Conservation (phyloP, 2,329 filamentous ascomycete species). For the Coniosporium tulheliwenetii region DNA sequence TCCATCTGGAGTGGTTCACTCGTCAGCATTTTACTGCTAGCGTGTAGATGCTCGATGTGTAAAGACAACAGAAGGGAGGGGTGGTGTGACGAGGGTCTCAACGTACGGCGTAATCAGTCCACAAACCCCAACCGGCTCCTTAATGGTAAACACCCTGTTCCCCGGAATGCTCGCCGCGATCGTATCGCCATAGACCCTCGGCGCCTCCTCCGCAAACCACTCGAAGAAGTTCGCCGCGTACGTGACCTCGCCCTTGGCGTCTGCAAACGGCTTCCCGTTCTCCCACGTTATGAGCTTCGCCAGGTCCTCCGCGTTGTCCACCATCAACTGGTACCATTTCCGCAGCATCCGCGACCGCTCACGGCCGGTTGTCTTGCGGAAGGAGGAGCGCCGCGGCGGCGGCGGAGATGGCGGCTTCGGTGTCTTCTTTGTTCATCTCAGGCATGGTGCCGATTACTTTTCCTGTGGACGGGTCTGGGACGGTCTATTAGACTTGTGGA, state of each 20-base stretch:
- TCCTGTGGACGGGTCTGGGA: conserved; percentile 64
- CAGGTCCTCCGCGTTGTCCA: conserved; percentile 65
- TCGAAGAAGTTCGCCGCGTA: conserved; percentile 65
- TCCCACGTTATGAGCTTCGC: conserved; percentile 77
- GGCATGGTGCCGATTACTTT: conserved; percentile 69
- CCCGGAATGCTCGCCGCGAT: conserved; percentile 54
- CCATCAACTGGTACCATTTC: conserved; percentile 68
- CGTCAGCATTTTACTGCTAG: neutral
- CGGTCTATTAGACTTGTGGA: neutral
- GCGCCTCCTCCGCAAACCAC: conserved; percentile 72
- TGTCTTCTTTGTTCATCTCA: conserved; percentile 68
- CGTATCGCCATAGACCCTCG: conserved; percentile 56
- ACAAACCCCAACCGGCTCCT: conserved; percentile 73
- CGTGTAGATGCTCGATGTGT: neutral
- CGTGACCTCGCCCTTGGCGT: conserved; percentile 55
- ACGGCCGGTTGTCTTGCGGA: conserved; percentile 56
- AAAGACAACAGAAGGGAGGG: neutral
- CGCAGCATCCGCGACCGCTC: conserved; percentile 59
- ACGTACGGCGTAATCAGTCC: conserved; percentile 60
- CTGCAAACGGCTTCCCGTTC: conserved; percentile 71
- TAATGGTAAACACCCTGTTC: conserved; percentile 63
- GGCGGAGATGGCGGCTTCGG: conserved; percentile 67
- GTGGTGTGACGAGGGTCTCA: neutral
- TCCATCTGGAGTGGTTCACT: conserved; percentile 42
- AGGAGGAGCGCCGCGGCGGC: conserved; percentile 60